A percentile compares a stretch with the other conserved stretches of the same genome.
These are phyloP conservation scores for Cercospora zeae-maydis DNA, from an alignment of 2,329 filamentous ascomycete species.

Conservation along the genomic window DNA sequence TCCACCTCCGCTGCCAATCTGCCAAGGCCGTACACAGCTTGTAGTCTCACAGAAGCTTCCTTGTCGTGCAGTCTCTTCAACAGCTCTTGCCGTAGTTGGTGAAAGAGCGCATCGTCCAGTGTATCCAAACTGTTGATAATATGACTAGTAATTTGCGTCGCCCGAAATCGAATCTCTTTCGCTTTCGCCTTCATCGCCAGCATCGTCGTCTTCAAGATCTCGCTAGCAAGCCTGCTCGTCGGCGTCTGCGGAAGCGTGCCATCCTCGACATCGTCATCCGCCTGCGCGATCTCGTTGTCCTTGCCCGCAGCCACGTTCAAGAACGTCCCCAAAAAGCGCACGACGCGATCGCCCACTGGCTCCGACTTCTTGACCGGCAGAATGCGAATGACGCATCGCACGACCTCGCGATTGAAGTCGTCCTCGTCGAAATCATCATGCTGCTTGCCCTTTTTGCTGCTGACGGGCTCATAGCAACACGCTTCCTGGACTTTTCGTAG, in stretches of 20 bases:
- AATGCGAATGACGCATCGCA: conserved; percentile 74
- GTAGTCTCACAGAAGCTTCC: conserved; percentile 84
- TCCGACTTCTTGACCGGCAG: conserved; percentile 91
- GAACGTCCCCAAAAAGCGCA: conserved; percentile 86
- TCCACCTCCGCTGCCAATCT: conserved; percentile 71
- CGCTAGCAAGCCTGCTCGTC: conserved; percentile 70
- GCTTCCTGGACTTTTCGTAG: conserved; percentile 87
- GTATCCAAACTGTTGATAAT: conserved; percentile 89
- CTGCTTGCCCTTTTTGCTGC: conserved; percentile 50
- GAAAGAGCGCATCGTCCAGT: conserved; percentile 88
- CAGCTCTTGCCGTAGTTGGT: conserved; percentile 72
- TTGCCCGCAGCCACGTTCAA: conserved; percentile 65
- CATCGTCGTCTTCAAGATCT: conserved; percentile 69
- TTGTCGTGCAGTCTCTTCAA: conserved; percentile 88
- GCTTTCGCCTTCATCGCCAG: conserved; percentile 83
- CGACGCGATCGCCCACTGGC: conserved; percentile 75
- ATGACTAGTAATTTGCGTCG: conserved; percentile 85
- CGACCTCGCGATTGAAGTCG: conserved; percentile 83
- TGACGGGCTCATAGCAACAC: conserved; percentile 59
- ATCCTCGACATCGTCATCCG: conserved; percentile 58
- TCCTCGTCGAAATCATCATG: conserved; percentile 72
- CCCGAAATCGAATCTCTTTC: conserved; percentile 84
- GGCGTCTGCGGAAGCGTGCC: conserved; percentile 74
- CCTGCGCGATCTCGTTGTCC: conserved; percentile 40
- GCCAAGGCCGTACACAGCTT: conserved; percentile 87